phyloP scores from a whole-genome alignment of 495 filamentous ascomycete genomes.

The Aspergillus nanangensis region DNA sequence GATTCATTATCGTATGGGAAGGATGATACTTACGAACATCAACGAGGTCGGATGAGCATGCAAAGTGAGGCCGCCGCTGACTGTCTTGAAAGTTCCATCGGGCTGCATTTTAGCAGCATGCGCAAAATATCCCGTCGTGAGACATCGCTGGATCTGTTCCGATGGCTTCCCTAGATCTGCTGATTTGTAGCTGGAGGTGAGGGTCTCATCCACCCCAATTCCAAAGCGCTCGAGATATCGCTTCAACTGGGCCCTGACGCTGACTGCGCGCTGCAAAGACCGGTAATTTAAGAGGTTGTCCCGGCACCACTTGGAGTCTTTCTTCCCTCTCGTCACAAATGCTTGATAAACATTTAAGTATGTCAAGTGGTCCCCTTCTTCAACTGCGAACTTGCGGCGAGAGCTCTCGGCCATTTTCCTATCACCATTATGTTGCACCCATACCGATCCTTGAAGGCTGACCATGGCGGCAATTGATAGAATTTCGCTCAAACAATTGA shows the following conservation, averaged over 20 bases:
- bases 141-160: slow-evolving; percentile 77
- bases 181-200: slow-evolving; percentile 25
- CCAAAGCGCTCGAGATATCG: slow-evolving; percentile 85
- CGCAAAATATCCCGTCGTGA: slow-evolving; percentile 90
- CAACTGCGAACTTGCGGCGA: slow-evolving; percentile 79
- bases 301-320: slow-evolving; percentile 81
- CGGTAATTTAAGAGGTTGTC: slow-evolving; percentile 86
- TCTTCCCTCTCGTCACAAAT: slow-evolving; percentile 81
- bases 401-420: slow-evolving; percentile 68
- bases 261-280: slow-evolving; percentile 74
- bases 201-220: slow-evolving; percentile 60
- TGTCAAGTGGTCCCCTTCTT: slow-evolving; percentile 94
- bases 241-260: slow-evolving; percentile 80
- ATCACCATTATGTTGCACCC: slow-evolving; percentile 73
- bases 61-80: slow-evolving; percentile 66
- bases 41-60: slow-evolving; percentile 90
- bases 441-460: slow-evolving; percentile 74
- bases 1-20: no score
- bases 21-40: slow-evolving; percentile 67
- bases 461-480: slow-evolving; percentile 94
- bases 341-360: slow-evolving; percentile 91
- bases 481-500: slow-evolving; percentile 79
- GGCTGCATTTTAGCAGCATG: slow-evolving; percentile 95
- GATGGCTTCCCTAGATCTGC: slow-evolving; percentile 43
- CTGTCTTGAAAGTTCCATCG: slow-evolving; percentile 83